Base-by-base conservation (phyloP, 2,329 filamentous ascomycete species). In the Cercospora berteroae region DNA sequence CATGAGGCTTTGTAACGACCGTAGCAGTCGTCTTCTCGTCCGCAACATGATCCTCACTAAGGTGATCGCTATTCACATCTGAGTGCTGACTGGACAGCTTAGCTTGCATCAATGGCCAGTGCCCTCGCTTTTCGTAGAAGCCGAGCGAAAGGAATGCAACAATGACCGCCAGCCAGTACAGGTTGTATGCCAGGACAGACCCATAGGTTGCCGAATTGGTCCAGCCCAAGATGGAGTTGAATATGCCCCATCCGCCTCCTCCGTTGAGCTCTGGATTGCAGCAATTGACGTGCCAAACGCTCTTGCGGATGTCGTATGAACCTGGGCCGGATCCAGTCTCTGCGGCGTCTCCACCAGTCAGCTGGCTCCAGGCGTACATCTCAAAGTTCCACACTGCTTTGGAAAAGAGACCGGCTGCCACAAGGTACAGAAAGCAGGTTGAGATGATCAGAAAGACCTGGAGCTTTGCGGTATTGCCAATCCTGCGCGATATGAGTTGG, bases 161-260 rank as follows among this genome's bases (percentile, higher is more conserved):
- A 65, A 93, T 92, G 71, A 92, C 84, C 8, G 69, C 83, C 60
- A 95, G 80, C 93, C 93, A 97, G 82, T 96, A 96, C 16, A 94
- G 67, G 77, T 95, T 96, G 81, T 96, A 96, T 1, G 90, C 89
- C 70, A 96, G 88, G 70, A 96, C 90, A 1, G 91, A 94, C 61
- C 93, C 92, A 74, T 94, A 93, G 1, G 93, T 96, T 5, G 91
- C 93, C 12, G 90, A 92, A 81, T 96, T 96, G 69, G 88, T 87
- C 93, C 93, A 97, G 67, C 93, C 93, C 10, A 96, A 83, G 63
- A 96, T 84, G 67, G 91, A 88, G 74, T 96, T 94, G 83, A 96
- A 93, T 71, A 96, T 88, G 64, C 91, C 92, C 93, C 92, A 96
- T 55, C 90, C 91, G 42, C 89, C 88, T 58, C 90, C 90, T 29